phyloP scores from a whole-genome alignment of 306 rosid species.

The Vachellia collinsii region DNA sequence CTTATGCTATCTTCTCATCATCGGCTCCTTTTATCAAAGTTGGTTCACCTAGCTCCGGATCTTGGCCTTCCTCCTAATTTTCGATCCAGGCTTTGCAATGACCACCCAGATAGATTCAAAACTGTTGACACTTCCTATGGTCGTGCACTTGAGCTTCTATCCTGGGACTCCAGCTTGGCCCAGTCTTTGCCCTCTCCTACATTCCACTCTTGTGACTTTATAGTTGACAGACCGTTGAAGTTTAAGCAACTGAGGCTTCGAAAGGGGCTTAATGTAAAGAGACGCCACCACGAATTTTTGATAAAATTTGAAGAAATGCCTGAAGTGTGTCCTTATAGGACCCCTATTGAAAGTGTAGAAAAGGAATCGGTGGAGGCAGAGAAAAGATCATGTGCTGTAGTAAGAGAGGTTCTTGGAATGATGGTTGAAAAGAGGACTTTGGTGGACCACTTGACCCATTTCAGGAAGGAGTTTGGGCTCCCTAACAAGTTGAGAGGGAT shows the following conservation, averaged over 20 bases:
- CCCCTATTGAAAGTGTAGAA: constrained; percentile 41
- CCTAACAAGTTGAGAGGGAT: constrained; percentile 86
- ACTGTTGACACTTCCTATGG: constrained; percentile 84
- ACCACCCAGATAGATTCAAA: constrained; percentile 76
- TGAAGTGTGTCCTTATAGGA: constrained; percentile 73
- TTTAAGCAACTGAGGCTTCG: constrained; percentile 82
- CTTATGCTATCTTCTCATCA: constrained; percentile 86
- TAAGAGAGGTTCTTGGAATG: constrained; percentile 84
- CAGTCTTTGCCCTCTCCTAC: constrained; percentile 55
- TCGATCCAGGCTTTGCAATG: constrained; percentile 81
- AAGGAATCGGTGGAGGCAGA: constrained; percentile 81
- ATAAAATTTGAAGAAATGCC: constrained; percentile 76
- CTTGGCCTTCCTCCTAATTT: constrained; percentile 89
- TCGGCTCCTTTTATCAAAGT: constrained; percentile 69
- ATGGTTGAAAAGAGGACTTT: constrained; percentile 79
- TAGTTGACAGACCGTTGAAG: constrained; percentile 89
- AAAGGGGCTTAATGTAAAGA: constrained; percentile 82
- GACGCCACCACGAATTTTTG: constrained; percentile 74
- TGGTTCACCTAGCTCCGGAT: constrained; percentile 93
- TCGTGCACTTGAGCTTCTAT: constrained; percentile 89
- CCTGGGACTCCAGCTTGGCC: constrained; percentile 69
- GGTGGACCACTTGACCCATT: constrained; percentile 88
- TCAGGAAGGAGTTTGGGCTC: constrained; percentile 85
- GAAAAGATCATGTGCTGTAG: constrained; percentile 84
- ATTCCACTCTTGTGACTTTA: constrained; percentile 53